Evolutionary conservation across 2,329 filamentous ascomycete species (phyloP), one percentile per base, ranked within the genome.

Genomic region (Hirsutella thompsonii): DNA sequence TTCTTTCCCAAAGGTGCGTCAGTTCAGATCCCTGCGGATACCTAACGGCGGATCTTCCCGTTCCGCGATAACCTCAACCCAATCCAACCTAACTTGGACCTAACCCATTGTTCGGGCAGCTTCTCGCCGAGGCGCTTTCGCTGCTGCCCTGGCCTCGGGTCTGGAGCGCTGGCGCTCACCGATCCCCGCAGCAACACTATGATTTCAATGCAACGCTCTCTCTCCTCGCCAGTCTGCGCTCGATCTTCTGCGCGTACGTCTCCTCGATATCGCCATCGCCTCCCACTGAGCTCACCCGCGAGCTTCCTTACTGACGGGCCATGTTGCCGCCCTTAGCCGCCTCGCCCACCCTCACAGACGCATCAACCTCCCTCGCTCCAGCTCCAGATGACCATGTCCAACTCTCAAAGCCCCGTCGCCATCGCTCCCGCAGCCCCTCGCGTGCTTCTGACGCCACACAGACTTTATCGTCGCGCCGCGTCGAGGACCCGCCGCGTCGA

Each of bases 191-290:
- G 21, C 59, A 59, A 60, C 68, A 70, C 58, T 61, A 76, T 76
- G 70, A 71, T 73, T 57, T 70, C 72, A 61, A 75, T 76, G 72
- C 71, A 77, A 62, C 70, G 70, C 53, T 76, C 74, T 48, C 64
- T 72, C 47, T 79, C 77, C 49, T 79, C 76, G 59, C 72, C 75
- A 52, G 74, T 75, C 61, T 69, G 69, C 62, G 66, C 69, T 49
- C 67, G 69, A 54, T 65, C 71, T 50, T 70, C 72, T 60, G 64
- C 70, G 54, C 69, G 76, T 81, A 78, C 58, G 77, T 80, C 16
- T 32, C 33, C 23, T 35, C 38, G 20, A 21, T 20, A n/a, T 36
- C 20, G 41, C 11, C 36, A n/a, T 38, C 49, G 47, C 44, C 43
- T 42, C 44, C 38, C 46, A 35, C 20, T 30, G 23, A 26, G 38